Evolutionary conservation across 2,329 filamentous ascomycete genomes (phyloP).

Genomic region (Domatiomyces catenatus): DNA sequence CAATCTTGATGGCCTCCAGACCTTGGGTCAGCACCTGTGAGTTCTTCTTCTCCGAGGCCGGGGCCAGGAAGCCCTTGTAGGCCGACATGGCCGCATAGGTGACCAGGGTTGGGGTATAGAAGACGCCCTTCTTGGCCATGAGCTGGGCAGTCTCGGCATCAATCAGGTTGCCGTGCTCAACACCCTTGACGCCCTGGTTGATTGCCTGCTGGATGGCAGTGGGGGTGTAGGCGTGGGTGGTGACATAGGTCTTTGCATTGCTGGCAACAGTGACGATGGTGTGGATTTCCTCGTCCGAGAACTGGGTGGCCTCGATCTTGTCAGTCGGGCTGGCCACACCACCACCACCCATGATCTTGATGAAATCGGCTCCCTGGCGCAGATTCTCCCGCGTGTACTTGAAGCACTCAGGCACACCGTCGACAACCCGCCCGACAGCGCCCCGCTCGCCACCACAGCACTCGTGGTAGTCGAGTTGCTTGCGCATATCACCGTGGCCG

Average conservation of each 20-base stretch:
- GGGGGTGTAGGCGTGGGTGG: constrained; percentile 43
- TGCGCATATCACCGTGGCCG: constrained; percentile 40
- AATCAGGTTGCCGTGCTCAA: constrained; percentile 39
- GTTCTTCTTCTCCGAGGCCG: constrained; percentile 35
- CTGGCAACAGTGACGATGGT: constrained; percentile 38
- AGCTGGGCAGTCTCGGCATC: constrained; percentile 31
- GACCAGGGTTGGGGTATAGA: constrained; percentile 39
- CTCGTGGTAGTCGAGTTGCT: constrained; percentile 24
- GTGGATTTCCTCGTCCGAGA: constrained; percentile 40
- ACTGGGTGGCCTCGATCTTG: constrained; percentile 39
- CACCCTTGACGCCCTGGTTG: constrained; percentile 39
- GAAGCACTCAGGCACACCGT: constrained; percentile 42
- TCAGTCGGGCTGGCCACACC: constrained; percentile 44
- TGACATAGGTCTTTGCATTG: constrained; percentile 38
- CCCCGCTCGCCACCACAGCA: constrained; percentile 33
- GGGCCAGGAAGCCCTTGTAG: constrained; percentile 30
- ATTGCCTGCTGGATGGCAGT: constrained; percentile 40
- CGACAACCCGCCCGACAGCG: constrained; percentile 31
- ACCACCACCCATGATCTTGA: constrained; percentile 47
- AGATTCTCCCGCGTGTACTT: constrained; percentile 39
- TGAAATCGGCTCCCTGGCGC: constrained; percentile 41
- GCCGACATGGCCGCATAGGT: constrained; percentile 27
- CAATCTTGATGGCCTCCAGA: constrained; percentile 33
- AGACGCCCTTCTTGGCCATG: constrained; percentile 35
- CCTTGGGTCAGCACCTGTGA: constrained; percentile 34